Percentiles rank a stretch among this genome's conserved stretches.
Conservation (phyloP, 805 yeast species). For the Candida patagonica region DNA sequence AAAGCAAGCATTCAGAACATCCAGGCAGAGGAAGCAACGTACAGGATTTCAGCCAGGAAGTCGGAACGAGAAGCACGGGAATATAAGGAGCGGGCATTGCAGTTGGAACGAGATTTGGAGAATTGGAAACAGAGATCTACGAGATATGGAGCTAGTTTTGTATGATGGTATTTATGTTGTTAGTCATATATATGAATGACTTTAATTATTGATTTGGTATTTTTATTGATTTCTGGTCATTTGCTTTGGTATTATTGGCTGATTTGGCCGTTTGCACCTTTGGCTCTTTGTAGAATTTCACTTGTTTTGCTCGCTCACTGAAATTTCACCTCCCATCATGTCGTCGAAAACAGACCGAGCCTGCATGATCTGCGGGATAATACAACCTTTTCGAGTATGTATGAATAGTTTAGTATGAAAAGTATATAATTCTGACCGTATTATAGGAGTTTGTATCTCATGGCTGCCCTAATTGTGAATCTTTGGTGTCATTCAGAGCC, state of each 20-base stretch:
- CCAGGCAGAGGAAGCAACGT: slow-evolving; percentile 31
- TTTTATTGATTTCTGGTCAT: no score
- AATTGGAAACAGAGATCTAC: slow-evolving; percentile 23
- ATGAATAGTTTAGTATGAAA: background rate
- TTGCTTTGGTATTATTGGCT: no score
- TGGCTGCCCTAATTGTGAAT: slow-evolving; percentile 96
- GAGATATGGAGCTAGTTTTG: slow-evolving; percentile 1
- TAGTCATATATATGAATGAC: no score
- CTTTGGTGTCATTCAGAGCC: slow-evolving; percentile 64
- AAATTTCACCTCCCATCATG: slow-evolving; percentile 14
- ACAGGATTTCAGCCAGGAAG: slow-evolving; percentile 32
- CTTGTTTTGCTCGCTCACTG: no score
- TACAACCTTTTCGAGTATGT: slow-evolving; percentile 63
- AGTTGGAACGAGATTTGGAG: slow-evolving; percentile 45
- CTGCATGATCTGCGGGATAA: slow-evolving; percentile 93
- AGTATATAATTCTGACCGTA: background rate
- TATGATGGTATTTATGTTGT: no score
- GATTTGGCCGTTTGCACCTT: no score
- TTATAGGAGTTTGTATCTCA: slow-evolving; percentile 55
- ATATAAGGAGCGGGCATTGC: slow-evolving; percentile 38
- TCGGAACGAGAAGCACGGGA: slow-evolving; percentile 44
- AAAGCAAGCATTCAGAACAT: slow-evolving; percentile 27
- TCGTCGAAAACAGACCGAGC: slow-evolving; percentile 75
- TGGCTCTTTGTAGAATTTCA: no score
- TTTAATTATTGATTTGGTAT: no score